Evolutionary conservation across 2,329 filamentous ascomycete genomes (phyloP), one percentile per base, ranked within the genome.

Genomic region (Madurella mycetomatis): DNA sequence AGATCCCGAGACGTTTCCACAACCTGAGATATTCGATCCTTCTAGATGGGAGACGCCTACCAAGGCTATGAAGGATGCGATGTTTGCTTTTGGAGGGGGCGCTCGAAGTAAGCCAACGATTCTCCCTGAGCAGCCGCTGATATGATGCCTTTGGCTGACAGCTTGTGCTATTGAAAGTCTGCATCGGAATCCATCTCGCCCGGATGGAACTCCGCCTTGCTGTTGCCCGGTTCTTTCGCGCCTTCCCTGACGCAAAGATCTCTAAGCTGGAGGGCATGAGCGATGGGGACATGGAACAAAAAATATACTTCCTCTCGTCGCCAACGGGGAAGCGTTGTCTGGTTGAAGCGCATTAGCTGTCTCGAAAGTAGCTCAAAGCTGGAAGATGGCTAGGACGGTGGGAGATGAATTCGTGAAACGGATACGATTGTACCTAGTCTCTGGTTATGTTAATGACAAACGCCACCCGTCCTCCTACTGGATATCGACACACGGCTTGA

Each of bases 1-100:
- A 15, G 13, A 37, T 37, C 69, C 64, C 19, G 57, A 43, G 1
- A 62, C 70, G 2, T 73, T 72, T 41, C 50, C 60, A 1, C 61
- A 72, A 2, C 69, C 70, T 1, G 60, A 69, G 15, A 40, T 57
- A 54, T 52, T 47, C 4, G n/a, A 34, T 17, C 31, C 31, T 13
- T 31, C 16, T 13, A 12, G 44, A 47, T 47, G 31, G 44, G 8
- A 17, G 25, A 19, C 31, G 15, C 30, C 18, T 13, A 19, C 44
- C 30, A 47, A 47, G 16, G 30, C 31, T 8, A 47, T 47, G 31
- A 47, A 47, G 11, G 30, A 37, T 18, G 44, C n/a, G 18, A n/a
- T 47, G 8, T 37, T 47, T 34, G 30, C 31, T 17, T 47, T 47
- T 34, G 44, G 31, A 17, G 44, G 16, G 12, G 44, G 44, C 4